Conservation (phyloP, 73 alveolate species). For the Paramecium primaurelia region DNA sequence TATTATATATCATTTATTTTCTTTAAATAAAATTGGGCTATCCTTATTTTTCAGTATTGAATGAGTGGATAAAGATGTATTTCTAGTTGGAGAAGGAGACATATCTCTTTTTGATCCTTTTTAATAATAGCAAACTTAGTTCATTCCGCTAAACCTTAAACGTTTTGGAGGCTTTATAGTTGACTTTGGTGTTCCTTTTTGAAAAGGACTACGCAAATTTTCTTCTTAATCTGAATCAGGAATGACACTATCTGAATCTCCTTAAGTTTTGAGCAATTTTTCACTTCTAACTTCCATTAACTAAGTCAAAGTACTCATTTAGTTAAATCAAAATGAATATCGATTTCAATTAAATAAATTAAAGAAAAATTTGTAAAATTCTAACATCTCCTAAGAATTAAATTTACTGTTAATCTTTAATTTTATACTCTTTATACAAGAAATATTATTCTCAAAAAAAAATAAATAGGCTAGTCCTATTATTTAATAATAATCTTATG, state of each 20-base stretch:
- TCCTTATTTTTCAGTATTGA: neutral
- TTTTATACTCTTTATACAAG: neutral
- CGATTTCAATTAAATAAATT: slow-evolving; percentile 25
- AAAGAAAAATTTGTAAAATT: slow-evolving; percentile 25
- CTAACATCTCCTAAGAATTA: neutral
- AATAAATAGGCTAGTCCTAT: neutral
- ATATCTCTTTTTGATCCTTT: neutral
- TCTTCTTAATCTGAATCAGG: slow-evolving; percentile 27
- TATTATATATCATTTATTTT: neutral
- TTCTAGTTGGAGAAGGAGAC: neutral
- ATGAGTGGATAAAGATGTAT: neutral
- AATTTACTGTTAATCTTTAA: neutral
- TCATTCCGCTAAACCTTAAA: neutral
- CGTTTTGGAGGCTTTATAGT: neutral
- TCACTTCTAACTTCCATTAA: neutral
- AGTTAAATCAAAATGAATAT: neutral
- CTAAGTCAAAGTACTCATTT: neutral
- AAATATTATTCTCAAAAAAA: neutral
- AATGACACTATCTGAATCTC: neutral
- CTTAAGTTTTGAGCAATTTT: neutral
- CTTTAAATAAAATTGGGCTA: neutral
- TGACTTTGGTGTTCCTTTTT: neutral
- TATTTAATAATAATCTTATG: slow-evolving; percentile 32
- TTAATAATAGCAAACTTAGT: neutral
- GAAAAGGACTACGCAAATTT: neutral